Percentiles rank a stretch among this genome's conserved stretches.
Conservation (phyloP, 2,329 filamentous ascomycete species). For the Neonectria punicea region DNA sequence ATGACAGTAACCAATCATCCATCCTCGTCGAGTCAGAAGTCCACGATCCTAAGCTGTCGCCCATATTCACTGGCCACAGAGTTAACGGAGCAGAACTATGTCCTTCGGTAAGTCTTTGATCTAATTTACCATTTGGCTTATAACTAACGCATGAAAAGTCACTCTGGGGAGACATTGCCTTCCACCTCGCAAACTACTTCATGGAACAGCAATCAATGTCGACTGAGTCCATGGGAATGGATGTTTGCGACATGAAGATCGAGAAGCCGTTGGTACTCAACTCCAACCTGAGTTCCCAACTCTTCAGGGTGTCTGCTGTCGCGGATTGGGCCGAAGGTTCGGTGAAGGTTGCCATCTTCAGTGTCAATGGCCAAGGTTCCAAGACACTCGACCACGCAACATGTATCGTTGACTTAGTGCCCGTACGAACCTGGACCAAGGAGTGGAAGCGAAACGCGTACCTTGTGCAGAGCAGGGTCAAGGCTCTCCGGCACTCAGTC, state of each 20-base stretch:
- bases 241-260: constrained; percentile 34
- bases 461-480: constrained; percentile 72
- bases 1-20: constrained; percentile 16
- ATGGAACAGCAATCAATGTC: constrained; percentile 29
- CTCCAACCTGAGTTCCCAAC: constrained; percentile 18
- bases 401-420: constrained; percentile 18
- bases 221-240: constrained; percentile 26
- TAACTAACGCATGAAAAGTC: constrained; percentile 23
- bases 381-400: constrained; percentile 30
- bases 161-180: constrained; percentile 30
- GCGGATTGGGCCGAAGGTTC: constrained; percentile 29
- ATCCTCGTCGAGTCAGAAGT: constrained; percentile 32
- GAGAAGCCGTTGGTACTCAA: constrained; percentile 35
- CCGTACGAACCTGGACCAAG: constrained; percentile 15
- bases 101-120: constrained; percentile 46
- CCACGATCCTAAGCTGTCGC: constrained; percentile 25
- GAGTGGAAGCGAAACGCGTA: constrained; percentile 50
- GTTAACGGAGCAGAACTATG: constrained; percentile 37
- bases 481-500: constrained; percentile 56
- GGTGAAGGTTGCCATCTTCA: constrained; percentile 35
- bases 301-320: constrained; percentile 30
- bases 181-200: constrained; percentile 27
- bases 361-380: constrained; percentile 31
- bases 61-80: constrained; percentile 32
- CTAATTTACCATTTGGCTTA: too few relatives aligned